Evolutionary conservation across 768 basidiomycete genomes (phyloP), one percentile per base, ranked within the genome.

Genomic region (Guyanaporus albipodus): DNA sequence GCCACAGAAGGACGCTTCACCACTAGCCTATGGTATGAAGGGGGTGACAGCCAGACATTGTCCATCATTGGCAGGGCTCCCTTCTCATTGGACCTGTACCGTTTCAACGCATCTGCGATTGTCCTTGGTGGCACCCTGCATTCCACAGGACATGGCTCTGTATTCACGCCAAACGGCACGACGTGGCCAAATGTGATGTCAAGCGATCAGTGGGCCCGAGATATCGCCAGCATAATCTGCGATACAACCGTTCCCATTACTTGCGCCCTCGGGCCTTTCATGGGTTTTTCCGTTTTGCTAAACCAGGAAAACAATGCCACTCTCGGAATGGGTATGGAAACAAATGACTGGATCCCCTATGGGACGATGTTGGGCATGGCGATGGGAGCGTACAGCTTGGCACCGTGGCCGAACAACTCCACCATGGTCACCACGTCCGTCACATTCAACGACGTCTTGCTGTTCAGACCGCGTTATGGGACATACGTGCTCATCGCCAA

Each of bases 351-450:
- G 3, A 18, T 27, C 2, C 26, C 14, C 11, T 44, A 29, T 29
- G 33, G 33, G 23, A 15, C 23, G 14, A 3, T 4, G 8, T 10
- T 53, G 21, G 32, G 10, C 23, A 42, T 54, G 34, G 54, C 38
- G 1, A 22, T 48, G 6, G 54, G 50, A 1, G 48, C 50, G 24
- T 48, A 54, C 49, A 49, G 41, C 24, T 35, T 15, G 1, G 42
- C n/a, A 6, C 35, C 29, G 21, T 22, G 14, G 17, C 27, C 6
- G 12, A 0, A 21, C 6, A 32, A 9, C 1, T 8, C 14, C 1
- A 0, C 1, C 18, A 11, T 3, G 10, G 10, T 10, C 11, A 0
- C 1, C 9, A 12, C 41, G 28, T 26, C 29, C 18, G 2, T 21
- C 24, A 35, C 32, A 8, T 0, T 2, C 27, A 28, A 34, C 14